A percentile compares a stretch with the other conserved stretches of the same genome.
Conservation (phyloP, 306 rosid genomes). For the Abrus precatorius region DNA sequence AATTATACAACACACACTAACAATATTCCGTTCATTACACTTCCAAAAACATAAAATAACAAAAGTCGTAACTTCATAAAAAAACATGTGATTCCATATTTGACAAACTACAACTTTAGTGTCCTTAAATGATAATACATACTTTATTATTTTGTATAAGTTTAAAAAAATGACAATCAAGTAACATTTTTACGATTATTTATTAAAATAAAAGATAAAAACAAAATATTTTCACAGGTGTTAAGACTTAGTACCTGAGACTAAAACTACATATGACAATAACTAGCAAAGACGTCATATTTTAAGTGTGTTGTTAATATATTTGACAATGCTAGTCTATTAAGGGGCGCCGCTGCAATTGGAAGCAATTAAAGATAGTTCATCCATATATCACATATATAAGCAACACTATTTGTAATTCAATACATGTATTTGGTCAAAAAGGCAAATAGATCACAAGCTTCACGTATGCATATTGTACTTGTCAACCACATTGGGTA, state of each 20-base stretch:
- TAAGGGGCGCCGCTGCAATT: not conserved
- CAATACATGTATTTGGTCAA: not conserved
- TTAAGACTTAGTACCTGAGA: not conserved
- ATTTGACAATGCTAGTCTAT: not conserved
- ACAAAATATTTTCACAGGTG: not conserved
- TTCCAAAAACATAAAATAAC: constrained; percentile 10
- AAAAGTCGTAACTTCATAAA: not conserved
- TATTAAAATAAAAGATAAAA: not conserved
- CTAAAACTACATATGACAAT: not conserved
- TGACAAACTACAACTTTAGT: no score
- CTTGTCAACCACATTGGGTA: not conserved
- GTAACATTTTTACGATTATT: not conserved
- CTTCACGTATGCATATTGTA: not conserved
- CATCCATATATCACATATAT: not conserved
- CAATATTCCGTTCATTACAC: not conserved
- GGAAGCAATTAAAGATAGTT: not conserved
- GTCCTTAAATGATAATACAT: no score
- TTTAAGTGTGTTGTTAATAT: not conserved
- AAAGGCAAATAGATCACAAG: not conserved
- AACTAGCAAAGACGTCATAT: not conserved
- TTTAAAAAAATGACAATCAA: not conserved
- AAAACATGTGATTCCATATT: not conserved
- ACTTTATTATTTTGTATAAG: no score
- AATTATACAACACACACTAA: not conserved
- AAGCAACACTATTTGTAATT: not conserved